Percentiles rank a stretch among this genome's conserved stretches.
phyloP scores from a whole-genome alignment of 257 asterid genomes.

The Ilex asprella region DNA sequence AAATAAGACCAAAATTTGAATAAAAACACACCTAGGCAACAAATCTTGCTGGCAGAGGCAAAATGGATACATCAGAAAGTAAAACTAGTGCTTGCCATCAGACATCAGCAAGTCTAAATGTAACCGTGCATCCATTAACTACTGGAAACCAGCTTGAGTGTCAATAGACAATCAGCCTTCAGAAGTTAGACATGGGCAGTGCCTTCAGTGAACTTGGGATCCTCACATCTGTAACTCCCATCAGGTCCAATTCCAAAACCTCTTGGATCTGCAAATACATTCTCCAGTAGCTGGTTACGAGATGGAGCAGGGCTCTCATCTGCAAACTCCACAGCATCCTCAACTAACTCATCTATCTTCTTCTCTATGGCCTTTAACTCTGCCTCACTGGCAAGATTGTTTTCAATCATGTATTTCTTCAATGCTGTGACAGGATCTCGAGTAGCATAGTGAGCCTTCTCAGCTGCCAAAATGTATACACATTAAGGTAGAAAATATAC shows the following conservation, averaged over 20 bases:
- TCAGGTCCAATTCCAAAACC: slow-evolving; percentile 95
- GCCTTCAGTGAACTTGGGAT: slow-evolving; percentile 94
- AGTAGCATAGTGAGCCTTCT: slow-evolving; percentile 83
- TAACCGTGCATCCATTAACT: too few species aligned
- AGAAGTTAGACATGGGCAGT: slow-evolving; percentile 70
- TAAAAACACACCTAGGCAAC: too few species aligned
- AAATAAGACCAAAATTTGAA: too few species aligned
- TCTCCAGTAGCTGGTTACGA: slow-evolving; percentile 85
- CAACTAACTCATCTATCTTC: slow-evolving; percentile 76
- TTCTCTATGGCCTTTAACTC: slow-evolving; percentile 77
- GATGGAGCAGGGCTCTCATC: slow-evolving; percentile 75
- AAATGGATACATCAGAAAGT: too few species aligned
- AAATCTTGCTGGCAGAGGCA: too few species aligned
- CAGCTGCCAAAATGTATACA: slow-evolving; percentile 51
- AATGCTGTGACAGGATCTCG: slow-evolving; percentile 76
- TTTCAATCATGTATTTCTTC: slow-evolving; percentile 66
- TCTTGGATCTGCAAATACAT: slow-evolving; percentile 90
- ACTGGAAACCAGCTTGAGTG: too few species aligned
- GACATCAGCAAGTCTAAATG: too few species aligned
- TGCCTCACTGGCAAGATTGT: slow-evolving; percentile 67
- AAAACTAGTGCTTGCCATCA: too few species aligned
- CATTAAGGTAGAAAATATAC: too few species aligned
- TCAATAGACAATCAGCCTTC: too few species aligned
- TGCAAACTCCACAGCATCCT: slow-evolving; percentile 92
- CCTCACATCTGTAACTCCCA: slow-evolving; percentile 98